Evolutionary conservation across 1,284 basidiomycete genomes (phyloP).

Genomic region (Pterulicium gracile): DNA sequence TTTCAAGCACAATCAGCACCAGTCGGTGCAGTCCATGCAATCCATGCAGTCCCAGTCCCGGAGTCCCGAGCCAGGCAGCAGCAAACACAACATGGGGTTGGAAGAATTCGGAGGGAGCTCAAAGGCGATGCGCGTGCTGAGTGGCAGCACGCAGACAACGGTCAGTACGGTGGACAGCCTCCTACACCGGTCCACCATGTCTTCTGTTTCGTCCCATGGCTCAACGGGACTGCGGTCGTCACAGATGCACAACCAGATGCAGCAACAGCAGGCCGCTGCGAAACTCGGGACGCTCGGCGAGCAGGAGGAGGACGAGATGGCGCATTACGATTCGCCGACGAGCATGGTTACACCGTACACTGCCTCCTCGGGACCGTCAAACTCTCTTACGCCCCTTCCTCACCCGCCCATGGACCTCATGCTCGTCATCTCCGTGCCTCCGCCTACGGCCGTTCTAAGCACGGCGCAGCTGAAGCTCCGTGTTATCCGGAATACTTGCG

Average conservation of each 20-base stretch:
- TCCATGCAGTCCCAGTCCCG: conserved; percentile 22
- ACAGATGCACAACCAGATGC: conserved; percentile 21
- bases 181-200: conserved; percentile 57
- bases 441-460: conserved; percentile 57
- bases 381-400: conserved; percentile 66
- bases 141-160: conserved; percentile 61
- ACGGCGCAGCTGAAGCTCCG: conserved; percentile 77
- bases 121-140: conserved; percentile 69
- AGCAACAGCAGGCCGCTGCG: conserved; percentile 19
- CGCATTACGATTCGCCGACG: conserved; percentile 42
- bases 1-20: conserved; percentile 54
- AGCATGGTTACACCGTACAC: conserved; percentile 64
- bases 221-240: conserved; percentile 26
- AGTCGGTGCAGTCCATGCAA: too few relatives aligned
- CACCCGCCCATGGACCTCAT: conserved; percentile 90
- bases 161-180: conserved; percentile 62
- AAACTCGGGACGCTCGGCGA: conserved; percentile 60
- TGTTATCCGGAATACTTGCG: conserved; percentile 76
- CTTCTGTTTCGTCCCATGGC: conserved; percentile 60
- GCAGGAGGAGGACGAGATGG: conserved; percentile 55
- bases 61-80: conserved; percentile 22
- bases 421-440: conserved; percentile 82
- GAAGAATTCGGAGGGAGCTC: conserved; percentile 69
- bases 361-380: conserved; percentile 65
- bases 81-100: too few relatives aligned